Conservation (phyloP, 164 flowering plant species). For the Hamamelis virginiana region DNA sequence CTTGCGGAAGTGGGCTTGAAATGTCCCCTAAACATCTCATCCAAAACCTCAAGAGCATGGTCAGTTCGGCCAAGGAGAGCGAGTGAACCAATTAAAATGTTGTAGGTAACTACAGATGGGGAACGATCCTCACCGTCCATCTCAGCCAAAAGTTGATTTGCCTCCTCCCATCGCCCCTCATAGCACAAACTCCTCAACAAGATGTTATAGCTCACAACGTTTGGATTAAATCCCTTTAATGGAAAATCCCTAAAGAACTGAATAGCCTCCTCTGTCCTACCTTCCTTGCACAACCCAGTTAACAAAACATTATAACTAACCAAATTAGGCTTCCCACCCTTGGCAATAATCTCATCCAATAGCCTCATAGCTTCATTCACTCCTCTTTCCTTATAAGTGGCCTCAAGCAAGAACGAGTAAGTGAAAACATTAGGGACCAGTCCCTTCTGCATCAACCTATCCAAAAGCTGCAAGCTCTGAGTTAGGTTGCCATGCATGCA, state of each 20-base stretch:
- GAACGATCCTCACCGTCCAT: constrained; percentile 66
- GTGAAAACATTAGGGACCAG: constrained; percentile 76
- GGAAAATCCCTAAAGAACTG: constrained; percentile 63
- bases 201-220: constrained; percentile 84
- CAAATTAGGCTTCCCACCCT: constrained; percentile 81
- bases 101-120: constrained; percentile 72
- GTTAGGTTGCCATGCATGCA: constrained; percentile 64
- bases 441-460: constrained; percentile 64
- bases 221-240: constrained; percentile 65
- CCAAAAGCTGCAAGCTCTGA: constrained; percentile 66
- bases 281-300: constrained; percentile 86
- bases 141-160: constrained; percentile 65
- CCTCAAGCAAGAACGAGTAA: constrained; percentile 77
- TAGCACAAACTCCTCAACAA: constrained; percentile 65
- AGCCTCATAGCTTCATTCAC: constrained; percentile 74
- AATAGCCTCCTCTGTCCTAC: constrained; percentile 68
- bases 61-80: constrained; percentile 59
- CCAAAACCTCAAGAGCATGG: constrained; percentile 63
- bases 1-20: constrained; percentile 63
- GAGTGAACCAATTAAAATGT: constrained; percentile 74
- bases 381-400: constrained; percentile 79
- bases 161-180: constrained; percentile 77
- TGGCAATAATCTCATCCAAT: constrained; percentile 65
- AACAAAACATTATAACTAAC: constrained; percentile 84
- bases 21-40: constrained; percentile 49